Base-by-base conservation (phyloP, 495 filamentous ascomycete species). In the Hypoxylon fragiforme region DNA sequence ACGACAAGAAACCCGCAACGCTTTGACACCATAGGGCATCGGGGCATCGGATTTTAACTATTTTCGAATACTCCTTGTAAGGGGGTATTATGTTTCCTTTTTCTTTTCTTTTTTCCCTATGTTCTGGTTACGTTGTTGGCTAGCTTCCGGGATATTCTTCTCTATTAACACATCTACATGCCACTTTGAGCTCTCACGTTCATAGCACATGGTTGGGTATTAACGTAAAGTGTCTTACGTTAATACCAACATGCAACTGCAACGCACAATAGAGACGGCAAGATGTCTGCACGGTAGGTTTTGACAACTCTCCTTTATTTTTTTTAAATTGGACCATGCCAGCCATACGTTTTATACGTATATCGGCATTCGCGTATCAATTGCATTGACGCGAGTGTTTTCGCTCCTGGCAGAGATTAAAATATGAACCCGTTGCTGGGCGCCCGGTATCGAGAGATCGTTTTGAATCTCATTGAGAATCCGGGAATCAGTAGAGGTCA, bases 401-500 rank as follows among this genome's bases (percentile, higher is more conserved):
- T 65, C 66, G 70, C 66, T 63, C 57, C 67, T 70, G 72, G 72
- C 72, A 70, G 24, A 73, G 70, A 75, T 62, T 24, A 57, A 65
- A 50, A 22, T 54, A 60, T 32, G 56, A 59, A 70, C 74, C 71
- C 73, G 57, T 72, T 75, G 72, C 74, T 77, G 73, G 73, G 73
- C 73, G 69, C 74, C 74, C 67, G 64, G 59, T 61, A 72, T 70
- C 49, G 70, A 77, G 72, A 71, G 60, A 57, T 72, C 73, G 73
- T 76, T 61, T 73, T 75, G 73, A 60, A 63, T 50, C 50, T 72
- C 67, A 21, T 66, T 58, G 74, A 76, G 52, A 74, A 61, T 60
- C 45, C 64, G 72, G 72, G 73, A 76, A 77, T 75, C 73, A 76
- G 73, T 71, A 69, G 74, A 75, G 72, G 73, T 73, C 64, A 77